Percentiles rank a stretch among this genome's conserved stretches.
These are phyloP conservation scores for Talaromyces pinophilus DNA, from an alignment of 2,329 filamentous ascomycete species.

Conservation along the genomic window DNA sequence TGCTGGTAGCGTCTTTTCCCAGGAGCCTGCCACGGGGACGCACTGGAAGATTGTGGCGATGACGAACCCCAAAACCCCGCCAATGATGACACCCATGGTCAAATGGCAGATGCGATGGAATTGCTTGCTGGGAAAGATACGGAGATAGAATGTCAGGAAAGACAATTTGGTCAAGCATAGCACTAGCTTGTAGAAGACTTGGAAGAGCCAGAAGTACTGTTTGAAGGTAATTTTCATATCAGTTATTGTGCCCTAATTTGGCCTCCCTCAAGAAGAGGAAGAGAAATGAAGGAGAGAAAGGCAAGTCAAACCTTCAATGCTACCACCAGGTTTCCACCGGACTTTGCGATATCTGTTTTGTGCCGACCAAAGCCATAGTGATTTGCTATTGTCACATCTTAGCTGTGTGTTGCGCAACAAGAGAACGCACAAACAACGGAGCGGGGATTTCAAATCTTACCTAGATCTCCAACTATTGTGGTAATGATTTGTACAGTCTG, in stretches of 20 bases:
- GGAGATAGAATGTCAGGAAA: constrained; percentile 25
- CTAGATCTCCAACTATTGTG: constrained; percentile 24
- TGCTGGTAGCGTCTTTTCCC: constrained; percentile 49
- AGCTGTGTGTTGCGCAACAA: background rate
- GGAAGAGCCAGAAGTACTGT: constrained; percentile 26
- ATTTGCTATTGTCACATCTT: constrained; percentile 18
- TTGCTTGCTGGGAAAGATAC: constrained; percentile 26
- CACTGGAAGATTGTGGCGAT: constrained; percentile 48
- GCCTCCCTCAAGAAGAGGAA: too few relatives aligned
- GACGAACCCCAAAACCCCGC: constrained; percentile 23
- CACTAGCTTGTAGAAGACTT: constrained; percentile 27
- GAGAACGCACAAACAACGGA: background rate
- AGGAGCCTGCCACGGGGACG: constrained; percentile 50
- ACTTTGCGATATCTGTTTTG: constrained; percentile 19
- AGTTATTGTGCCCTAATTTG: background rate
- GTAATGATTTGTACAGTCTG: constrained; percentile 22
- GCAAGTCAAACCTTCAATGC: constrained; percentile 22
- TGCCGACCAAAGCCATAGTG: constrained; percentile 26
- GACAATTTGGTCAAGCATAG: constrained; percentile 24
- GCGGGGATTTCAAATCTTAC: constrained; percentile 8
- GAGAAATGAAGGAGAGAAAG: background rate
- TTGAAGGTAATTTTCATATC: background rate
- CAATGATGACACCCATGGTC: constrained; percentile 23
- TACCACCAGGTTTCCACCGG: constrained; percentile 22
- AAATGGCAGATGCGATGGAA: constrained; percentile 25